Percentiles rank a stretch among this genome's conserved stretches.
Conservation (phyloP, 352 stramenopile species). For the Pythium guiyangense region DNA sequence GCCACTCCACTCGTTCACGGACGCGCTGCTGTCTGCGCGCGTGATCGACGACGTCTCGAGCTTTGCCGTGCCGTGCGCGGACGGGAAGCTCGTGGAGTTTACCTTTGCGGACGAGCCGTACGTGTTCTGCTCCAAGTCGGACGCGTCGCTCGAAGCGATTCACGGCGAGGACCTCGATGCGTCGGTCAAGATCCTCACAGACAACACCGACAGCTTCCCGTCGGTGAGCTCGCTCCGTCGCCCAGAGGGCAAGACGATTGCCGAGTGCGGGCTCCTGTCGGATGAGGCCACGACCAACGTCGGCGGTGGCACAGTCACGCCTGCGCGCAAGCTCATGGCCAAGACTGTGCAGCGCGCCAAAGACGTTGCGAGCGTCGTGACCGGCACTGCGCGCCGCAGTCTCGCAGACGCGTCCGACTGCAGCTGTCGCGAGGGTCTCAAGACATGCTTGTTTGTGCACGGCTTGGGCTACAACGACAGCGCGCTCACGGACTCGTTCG, state of each 20-base stretch:
- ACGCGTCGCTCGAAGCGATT: conserved; percentile 10
- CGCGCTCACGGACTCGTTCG: conserved; percentile 10
- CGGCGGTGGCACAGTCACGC: not conserved
- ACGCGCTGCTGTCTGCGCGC: conserved; percentile 12
- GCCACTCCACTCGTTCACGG: conserved; percentile 16
- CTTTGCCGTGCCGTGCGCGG: conserved; percentile 12
- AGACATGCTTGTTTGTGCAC: conserved; percentile 29
- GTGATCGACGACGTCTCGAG: conserved; percentile 21
- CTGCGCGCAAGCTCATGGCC: conserved; percentile 4
- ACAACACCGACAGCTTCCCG: conserved; percentile 11
- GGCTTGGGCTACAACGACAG: conserved; percentile 15
- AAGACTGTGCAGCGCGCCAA: conserved; percentile 10
- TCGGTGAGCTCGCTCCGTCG: conserved; percentile 8
- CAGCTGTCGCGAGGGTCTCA: conserved; percentile 14
- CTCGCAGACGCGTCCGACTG: conserved; percentile 9
- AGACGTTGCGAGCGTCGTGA: conserved; percentile 10
- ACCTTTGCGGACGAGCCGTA: conserved; percentile 27
- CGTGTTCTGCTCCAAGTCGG: conserved; percentile 24
- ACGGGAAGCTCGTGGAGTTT: conserved; percentile 25
- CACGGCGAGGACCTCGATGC: conserved; percentile 17
- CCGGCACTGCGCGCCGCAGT: conserved; percentile 10
- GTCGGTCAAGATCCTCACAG: conserved; percentile 13
- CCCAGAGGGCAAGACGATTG: conserved; percentile 6
- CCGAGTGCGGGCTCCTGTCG: conserved; percentile 7
- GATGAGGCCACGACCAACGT: not conserved